Percentiles rank a stretch among this genome's conserved stretches.
These are phyloP conservation scores for Pugionium dolabratum DNA, from an alignment of 345 rosid genomes.

Conservation along the genomic window DNA sequence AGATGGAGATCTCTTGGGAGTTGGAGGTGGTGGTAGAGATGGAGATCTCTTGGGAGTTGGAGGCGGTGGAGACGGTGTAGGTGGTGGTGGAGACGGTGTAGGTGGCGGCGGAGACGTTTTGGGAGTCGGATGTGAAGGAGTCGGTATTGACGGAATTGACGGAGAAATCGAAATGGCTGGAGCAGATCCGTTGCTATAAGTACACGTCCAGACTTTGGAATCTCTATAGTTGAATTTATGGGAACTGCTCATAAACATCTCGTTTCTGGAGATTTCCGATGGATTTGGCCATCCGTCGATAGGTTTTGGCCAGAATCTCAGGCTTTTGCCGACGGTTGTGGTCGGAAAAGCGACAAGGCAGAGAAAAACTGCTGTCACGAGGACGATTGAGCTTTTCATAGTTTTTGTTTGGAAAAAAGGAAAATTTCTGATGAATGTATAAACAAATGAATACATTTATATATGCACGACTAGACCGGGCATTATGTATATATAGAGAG, in stretches of 20 bases:
- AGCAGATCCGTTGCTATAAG: slow-evolving; percentile 32
- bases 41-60: slow-evolving; percentile 11
- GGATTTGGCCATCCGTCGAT: slow-evolving; percentile 29
- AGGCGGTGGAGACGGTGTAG: neutral
- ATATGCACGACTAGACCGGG: neutral
- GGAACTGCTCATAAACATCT: neutral
- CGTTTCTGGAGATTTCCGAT: neutral
- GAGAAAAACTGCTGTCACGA: slow-evolving; percentile 3
- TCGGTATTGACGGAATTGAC: neutral
- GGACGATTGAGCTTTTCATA: slow-evolving; percentile 13
- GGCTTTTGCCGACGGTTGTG: slow-evolving; percentile 11
- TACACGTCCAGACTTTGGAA: slow-evolving; percentile 35
- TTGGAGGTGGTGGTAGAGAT: neutral
- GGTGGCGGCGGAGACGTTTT: neutral
- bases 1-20: neutral
- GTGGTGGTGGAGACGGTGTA: neutral
- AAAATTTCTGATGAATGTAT: neutral
- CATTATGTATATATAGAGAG: neutral
- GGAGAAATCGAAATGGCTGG: slow-evolving; percentile 38
- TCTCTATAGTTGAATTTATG: slow-evolving; percentile 1
- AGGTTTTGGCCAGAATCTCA: neutral
- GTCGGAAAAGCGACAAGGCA: slow-evolving; percentile 27
- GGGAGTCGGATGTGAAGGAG: neutral
- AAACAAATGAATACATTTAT: neutral
- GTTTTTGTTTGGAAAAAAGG: neutral